A percentile compares a stretch with the other conserved stretches of the same genome.
Conservation (phyloP, 257 asterid genomes). For the Handroanthus guayacan region DNA sequence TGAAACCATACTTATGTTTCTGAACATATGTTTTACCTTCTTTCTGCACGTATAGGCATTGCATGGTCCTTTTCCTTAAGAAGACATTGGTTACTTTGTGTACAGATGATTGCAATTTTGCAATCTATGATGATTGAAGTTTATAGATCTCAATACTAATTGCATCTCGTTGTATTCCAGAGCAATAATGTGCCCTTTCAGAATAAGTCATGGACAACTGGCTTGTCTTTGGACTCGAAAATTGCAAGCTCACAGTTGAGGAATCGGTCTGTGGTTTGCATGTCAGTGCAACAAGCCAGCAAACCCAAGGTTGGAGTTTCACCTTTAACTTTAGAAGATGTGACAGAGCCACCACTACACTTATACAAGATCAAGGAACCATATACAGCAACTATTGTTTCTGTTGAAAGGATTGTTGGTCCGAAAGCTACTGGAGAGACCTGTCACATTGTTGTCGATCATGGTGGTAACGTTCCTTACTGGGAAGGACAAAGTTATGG, state of each 20-base stretch:
- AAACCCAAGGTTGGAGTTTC: slow-evolving; percentile 68
- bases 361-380: slow-evolving; percentile 83
- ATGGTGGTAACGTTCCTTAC: slow-evolving; percentile 89
- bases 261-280: slow-evolving; percentile 57
- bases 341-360: slow-evolving; percentile 86
- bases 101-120: background rate
- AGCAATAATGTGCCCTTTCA: slow-evolving; percentile 50
- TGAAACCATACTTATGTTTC: no score
- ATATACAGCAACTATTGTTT: slow-evolving; percentile 78
- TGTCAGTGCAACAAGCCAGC: slow-evolving; percentile 93
- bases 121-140: background rate
- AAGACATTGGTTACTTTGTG: background rate
- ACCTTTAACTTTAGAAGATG: slow-evolving; percentile 83
- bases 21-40: background rate
- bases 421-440: slow-evolving; percentile 99
- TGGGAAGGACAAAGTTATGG: slow-evolving; percentile 99
- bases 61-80: background rate
- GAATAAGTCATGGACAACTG: slow-evolving; percentile 51
- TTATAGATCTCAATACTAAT: background rate
- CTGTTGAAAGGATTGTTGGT: slow-evolving; percentile 90
- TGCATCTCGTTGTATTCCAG: slow-evolving; percentile 49
- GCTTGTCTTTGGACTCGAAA: slow-evolving; percentile 46
- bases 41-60: background rate
- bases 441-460: slow-evolving; percentile 93
- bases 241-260: slow-evolving; percentile 43